Percentiles rank a stretch among this genome's conserved stretches.
Evolutionary conservation across 139 green algal genomes (phyloP).

Genomic region (Coccomyxa sp.): DNA sequence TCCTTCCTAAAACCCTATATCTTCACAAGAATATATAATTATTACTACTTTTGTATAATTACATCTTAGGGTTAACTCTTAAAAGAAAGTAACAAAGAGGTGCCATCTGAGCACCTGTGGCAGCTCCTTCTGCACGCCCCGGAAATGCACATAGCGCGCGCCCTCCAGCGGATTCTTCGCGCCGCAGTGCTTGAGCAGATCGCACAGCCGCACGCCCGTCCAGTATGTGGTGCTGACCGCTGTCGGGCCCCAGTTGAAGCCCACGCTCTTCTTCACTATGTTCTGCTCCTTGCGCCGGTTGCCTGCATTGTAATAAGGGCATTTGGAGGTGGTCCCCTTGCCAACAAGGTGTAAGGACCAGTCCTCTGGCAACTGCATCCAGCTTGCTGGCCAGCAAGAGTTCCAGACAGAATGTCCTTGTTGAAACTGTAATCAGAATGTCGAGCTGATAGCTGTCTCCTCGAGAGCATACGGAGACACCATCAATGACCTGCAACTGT

Average conservation of each 20-base stretch:
- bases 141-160: slow-evolving; percentile 65
- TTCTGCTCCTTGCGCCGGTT: slow-evolving; percentile 98
- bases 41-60: no score
- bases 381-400: no score
- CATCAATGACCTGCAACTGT: no score
- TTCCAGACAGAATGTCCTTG: no score
- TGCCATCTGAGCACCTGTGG: slow-evolving; percentile 51
- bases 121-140: slow-evolving; percentile 77
- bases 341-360: neutral
- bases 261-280: slow-evolving; percentile 96
- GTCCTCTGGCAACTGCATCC: no score
- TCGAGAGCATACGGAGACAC: no score
- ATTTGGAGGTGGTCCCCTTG: slow-evolving; percentile 41
- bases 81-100: neutral
- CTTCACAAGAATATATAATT: no score
- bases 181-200: slow-evolving; percentile 70
- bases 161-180: slow-evolving; percentile 37
- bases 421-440: no score
- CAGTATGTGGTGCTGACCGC: slow-evolving; percentile 55
- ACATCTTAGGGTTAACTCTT: no score
- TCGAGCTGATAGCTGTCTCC: no score
- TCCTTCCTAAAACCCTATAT: no score
- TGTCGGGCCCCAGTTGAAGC: slow-evolving; percentile 85
- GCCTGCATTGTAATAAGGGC: slow-evolving; percentile 41
- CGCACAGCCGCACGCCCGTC: slow-evolving; percentile 83